These are phyloP conservation scores for Pseudocercospora cruenta DNA, from an alignment of 2,329 filamentous ascomycete genomes.

Conservation along the genomic window DNA sequence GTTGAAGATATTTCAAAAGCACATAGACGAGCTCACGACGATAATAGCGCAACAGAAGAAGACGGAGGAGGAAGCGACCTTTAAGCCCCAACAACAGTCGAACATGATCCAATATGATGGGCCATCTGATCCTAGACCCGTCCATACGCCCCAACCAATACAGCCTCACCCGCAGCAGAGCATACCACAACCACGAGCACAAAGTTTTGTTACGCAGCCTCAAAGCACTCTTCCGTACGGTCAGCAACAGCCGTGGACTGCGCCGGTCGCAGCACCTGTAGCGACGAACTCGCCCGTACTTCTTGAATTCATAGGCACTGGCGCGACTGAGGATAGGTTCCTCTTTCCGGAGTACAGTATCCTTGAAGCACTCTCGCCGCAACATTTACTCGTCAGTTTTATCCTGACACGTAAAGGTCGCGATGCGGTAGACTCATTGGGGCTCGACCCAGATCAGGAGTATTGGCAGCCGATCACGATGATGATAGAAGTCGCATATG, in stretches of 20 bases:
- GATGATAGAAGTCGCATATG: constrained; percentile 58
- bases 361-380: constrained; percentile 62
- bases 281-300: constrained; percentile 65
- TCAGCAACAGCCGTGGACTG: constrained; percentile 32
- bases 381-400: constrained; percentile 72
- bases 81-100: constrained; percentile 17
- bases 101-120: constrained; percentile 32
- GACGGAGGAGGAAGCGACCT: constrained; percentile 26
- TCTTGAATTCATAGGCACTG: constrained; percentile 62
- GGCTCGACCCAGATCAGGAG: constrained; percentile 55
- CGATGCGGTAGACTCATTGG: constrained; percentile 47
- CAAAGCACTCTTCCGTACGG: constrained; percentile 19
- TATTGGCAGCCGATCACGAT: constrained; percentile 76
- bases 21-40: constrained; percentile 77
- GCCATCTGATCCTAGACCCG: constrained; percentile 17
- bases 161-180: constrained; percentile 14
- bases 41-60: constrained; percentile 49
- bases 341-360: constrained; percentile 79
- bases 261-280: constrained; percentile 11
- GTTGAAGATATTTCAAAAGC: constrained; percentile 74
- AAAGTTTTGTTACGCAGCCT: constrained; percentile 17
- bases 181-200: constrained; percentile 4
- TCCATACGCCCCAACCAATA: constrained; percentile 19
- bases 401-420: constrained; percentile 74
- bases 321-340: constrained; percentile 72